Conservation (phyloP, 176 grass and related monocot genomes). For the Avena sativa region DNA sequence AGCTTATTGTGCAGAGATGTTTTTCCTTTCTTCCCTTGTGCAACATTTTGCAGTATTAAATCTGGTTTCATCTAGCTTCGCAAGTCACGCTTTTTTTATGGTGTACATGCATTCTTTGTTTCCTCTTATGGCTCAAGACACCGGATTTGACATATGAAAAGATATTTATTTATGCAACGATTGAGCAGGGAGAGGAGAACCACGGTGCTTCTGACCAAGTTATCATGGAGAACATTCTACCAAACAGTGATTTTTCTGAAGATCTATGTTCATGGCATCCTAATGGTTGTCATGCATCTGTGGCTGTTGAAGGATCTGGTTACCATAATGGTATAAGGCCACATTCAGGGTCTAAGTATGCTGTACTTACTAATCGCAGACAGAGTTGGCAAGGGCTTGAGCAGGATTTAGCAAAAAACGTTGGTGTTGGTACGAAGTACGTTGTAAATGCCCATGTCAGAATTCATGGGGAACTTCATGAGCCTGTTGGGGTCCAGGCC, state of each 20-base stretch:
- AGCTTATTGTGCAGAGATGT: neutral
- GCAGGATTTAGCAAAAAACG: conserved; percentile 75
- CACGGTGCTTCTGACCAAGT: conserved; percentile 27
- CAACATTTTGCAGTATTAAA: conserved; percentile 7
- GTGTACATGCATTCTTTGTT: neutral
- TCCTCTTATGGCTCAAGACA: conserved; percentile 14
- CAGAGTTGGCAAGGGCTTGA: conserved; percentile 92
- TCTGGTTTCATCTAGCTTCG: conserved; percentile 8
- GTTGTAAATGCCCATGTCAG: conserved; percentile 64
- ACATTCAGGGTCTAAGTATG: conserved; percentile 76
- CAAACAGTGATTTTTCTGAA: conserved; percentile 87
- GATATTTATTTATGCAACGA: conserved; percentile 19
- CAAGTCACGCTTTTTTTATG: neutral
- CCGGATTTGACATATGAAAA: neutral
- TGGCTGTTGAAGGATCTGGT: conserved; percentile 66
- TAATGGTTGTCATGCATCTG: conserved; percentile 76
- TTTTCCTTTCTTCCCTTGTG: neutral
- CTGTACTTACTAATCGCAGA: conserved; percentile 73
- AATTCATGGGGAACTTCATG: conserved; percentile 67
- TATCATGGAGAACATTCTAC: conserved; percentile 77
- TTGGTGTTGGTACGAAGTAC: conserved; percentile 69
- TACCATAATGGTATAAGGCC: conserved; percentile 76
- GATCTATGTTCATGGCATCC: conserved; percentile 70
- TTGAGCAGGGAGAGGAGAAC: conserved; percentile 55
- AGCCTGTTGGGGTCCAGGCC: conserved; percentile 56